Evolutionary conservation across 2,329 filamentous ascomycete species (phyloP).

Genomic region (Talaromyces sp.): DNA sequence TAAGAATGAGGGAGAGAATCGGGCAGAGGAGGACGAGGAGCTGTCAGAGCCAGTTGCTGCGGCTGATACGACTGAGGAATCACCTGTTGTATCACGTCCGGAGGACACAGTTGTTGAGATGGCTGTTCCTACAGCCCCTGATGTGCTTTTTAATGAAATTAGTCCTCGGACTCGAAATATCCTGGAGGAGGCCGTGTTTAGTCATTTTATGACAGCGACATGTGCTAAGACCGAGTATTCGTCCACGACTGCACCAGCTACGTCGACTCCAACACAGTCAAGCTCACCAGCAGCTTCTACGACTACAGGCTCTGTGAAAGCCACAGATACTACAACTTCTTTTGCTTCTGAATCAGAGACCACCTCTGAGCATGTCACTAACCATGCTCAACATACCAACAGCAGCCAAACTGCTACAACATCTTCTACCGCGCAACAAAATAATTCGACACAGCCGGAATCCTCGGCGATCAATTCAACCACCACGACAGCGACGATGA

Average conservation of each 20-base stretch:
- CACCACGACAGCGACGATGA: neutral
- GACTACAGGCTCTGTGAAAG: neutral
- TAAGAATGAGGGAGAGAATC: slow-evolving; percentile 72
- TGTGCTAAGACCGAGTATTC: slow-evolving; percentile 1
- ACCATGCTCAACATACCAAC: neutral
- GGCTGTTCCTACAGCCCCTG: neutral
- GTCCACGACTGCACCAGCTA: neutral
- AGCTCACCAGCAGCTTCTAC: neutral
- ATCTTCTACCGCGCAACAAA: neutral
- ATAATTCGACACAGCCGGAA: neutral
- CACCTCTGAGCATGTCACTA: neutral
- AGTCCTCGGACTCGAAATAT: slow-evolving; percentile 1
- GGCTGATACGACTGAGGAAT: slow-evolving; percentile 6
- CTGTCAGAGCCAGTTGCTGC: slow-evolving; percentile 15
- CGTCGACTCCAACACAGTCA: neutral
- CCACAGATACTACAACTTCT: neutral
- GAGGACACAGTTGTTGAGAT: neutral
- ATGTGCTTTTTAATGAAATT: neutral
- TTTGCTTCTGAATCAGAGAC: neutral
- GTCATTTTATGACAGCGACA: slow-evolving; percentile 1
- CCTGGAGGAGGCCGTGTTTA: slow-evolving; percentile 4
- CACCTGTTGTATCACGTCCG: neutral
- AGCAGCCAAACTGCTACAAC: neutral
- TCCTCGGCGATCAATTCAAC: neutral
- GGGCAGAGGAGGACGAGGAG: slow-evolving; percentile 50